Evolutionary conservation across 78 protist species (phyloP), one percentile per base, ranked within the genome.

Genomic region (Trichosphaerium sp.): DNA sequence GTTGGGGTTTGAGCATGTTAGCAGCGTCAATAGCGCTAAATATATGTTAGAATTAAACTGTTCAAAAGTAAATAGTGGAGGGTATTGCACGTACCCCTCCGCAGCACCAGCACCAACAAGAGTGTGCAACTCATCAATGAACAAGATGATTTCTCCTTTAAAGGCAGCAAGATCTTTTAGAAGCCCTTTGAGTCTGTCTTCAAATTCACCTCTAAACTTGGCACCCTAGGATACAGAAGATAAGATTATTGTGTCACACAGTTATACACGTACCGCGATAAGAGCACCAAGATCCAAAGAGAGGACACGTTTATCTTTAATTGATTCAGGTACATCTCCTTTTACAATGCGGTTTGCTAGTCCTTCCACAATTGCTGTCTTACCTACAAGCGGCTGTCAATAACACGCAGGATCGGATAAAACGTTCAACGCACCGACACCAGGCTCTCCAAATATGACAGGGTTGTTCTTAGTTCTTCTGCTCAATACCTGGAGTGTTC

Each of bases 11-110:
- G 62, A 89, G 82, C 4, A 89, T 68, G 26, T 85, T 78, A 12
- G 91, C 80, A 21, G 94, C 94, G 76, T 89, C 94, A 85, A 87
- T 83, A 34, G 82, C n/a, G n/a, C n/a, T n/a, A n/a, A n/a, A n/a
- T n/a, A n/a, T n/a, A n/a, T n/a, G n/a, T n/a, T n/a, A n/a, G n/a
- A n/a, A n/a, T n/a, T n/a, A n/a, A n/a, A n/a, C n/a, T n/a, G n/a
- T n/a, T n/a, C n/a, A n/a, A n/a, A n/a, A n/a, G n/a, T n/a, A n/a
- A n/a, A n/a, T n/a, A n/a, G n/a, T n/a, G n/a, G n/a, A n/a, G n/a
- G n/a, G n/a, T n/a, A n/a, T n/a, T n/a, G n/a, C n/a, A n/a, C n/a
- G n/a, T n/a, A 25, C 10, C 80, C 81, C 6, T 54, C 75, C n/a
- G 84, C 49, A 11, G 10, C 64, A 42, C 94, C 94, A 1, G 91